These are phyloP conservation scores for Phaeophleospora eucalypticola DNA, from an alignment of 2,329 filamentous ascomycete genomes.

Conservation along the genomic window DNA sequence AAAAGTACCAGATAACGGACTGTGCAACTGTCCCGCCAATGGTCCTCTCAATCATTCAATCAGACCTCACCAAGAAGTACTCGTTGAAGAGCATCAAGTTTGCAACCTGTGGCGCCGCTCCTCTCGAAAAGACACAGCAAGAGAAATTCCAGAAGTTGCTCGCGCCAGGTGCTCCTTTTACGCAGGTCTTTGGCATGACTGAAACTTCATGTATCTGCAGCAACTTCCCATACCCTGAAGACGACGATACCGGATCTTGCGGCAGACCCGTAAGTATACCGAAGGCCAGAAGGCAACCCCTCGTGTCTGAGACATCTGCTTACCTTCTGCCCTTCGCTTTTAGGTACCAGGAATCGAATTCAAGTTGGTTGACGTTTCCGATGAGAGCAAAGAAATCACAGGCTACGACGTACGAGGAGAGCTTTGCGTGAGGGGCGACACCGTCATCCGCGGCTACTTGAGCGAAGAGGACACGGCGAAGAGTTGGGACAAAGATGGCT, in stretches of 20 bases:
- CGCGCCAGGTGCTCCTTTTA: conserved; percentile 43
- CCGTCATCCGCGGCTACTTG: conserved; percentile 75
- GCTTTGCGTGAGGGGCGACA: conserved; percentile 70
- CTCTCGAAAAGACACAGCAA: conserved; percentile 68
- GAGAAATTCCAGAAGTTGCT: conserved; percentile 59
- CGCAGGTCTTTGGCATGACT: conserved; percentile 17
- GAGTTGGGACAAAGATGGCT: conserved; percentile 63
- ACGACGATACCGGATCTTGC: conserved; percentile 67
- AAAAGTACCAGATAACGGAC: conserved; percentile 62
- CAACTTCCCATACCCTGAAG: conserved; percentile 54
- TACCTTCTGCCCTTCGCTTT: too few species aligned
- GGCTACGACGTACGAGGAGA: conserved; percentile 72
- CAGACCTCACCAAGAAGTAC: conserved; percentile 58
- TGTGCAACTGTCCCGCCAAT: conserved; percentile 75
- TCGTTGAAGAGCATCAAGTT: conserved; percentile 64
- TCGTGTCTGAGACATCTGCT: too few species aligned
- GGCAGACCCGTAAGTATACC: too few species aligned
- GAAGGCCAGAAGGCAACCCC: too few species aligned
- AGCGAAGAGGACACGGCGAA: conserved; percentile 60
- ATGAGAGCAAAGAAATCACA: conserved; percentile 57
- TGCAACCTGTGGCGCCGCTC: conserved; percentile 72
- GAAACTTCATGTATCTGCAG: conserved; percentile 68
- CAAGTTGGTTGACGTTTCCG: conserved; percentile 65
- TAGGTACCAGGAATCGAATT: conserved; percentile 59
- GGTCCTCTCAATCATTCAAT: conserved; percentile 60